Conservation (phyloP, 2,329 filamentous ascomycete species). For the Rasamsonia emersonii region DNA sequence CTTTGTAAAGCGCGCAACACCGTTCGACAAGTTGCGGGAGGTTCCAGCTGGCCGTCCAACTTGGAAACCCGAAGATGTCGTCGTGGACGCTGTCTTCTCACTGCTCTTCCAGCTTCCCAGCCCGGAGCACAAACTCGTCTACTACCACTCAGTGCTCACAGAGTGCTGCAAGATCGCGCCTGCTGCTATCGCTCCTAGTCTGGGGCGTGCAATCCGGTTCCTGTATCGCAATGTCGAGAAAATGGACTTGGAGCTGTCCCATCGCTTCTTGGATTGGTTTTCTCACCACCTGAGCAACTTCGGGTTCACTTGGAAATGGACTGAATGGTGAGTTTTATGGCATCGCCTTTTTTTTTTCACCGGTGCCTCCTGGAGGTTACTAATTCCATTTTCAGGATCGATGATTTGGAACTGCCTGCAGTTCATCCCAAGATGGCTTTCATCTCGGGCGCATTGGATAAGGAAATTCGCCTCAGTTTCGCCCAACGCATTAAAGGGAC, state of each 20-base stretch:
- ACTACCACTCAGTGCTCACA: slow-evolving; percentile 90
- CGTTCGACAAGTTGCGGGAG: slow-evolving; percentile 78
- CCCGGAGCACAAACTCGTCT: slow-evolving; percentile 88
- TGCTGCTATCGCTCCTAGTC: slow-evolving; percentile 86
- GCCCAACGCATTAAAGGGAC: slow-evolving; percentile 94
- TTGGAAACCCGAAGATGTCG: slow-evolving; percentile 97
- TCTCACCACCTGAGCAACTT: slow-evolving; percentile 97
- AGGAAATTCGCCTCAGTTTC: slow-evolving; percentile 94
- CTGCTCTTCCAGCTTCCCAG: slow-evolving; percentile 82
- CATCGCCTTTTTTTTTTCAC: background rate
- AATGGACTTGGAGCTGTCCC: slow-evolving; percentile 77
- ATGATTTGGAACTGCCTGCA: slow-evolving; percentile 68
- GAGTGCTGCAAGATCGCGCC: slow-evolving; percentile 94
- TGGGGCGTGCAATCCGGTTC: slow-evolving; percentile 86
- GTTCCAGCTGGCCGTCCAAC: slow-evolving; percentile 57
- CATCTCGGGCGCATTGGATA: slow-evolving; percentile 82
- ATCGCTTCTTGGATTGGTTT: slow-evolving; percentile 95
- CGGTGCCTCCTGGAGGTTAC: background rate
- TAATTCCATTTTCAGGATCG: slow-evolving; percentile 44
- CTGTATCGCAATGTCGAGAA: slow-evolving; percentile 73
- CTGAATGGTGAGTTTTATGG: slow-evolving; percentile 65
- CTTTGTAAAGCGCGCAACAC: slow-evolving; percentile 87
- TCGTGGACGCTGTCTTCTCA: slow-evolving; percentile 95
- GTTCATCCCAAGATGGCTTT: slow-evolving; percentile 88
- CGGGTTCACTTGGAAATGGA: slow-evolving; percentile 99